Base-by-base conservation (phyloP, 257 asterid genomes). In the Ajuga chamaepitys region DNA sequence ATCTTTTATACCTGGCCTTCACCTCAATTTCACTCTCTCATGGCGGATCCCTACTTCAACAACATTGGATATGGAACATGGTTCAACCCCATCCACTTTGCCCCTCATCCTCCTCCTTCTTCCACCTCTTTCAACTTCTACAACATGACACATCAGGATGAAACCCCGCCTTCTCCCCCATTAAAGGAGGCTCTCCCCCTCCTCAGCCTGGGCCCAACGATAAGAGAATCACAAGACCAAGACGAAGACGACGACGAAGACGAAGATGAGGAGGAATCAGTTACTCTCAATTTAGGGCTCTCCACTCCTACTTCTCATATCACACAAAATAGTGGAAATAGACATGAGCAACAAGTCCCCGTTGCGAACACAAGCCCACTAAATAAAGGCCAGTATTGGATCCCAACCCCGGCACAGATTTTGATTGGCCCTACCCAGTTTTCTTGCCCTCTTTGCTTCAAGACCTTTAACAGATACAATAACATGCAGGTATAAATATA, bases 91-190 rank as follows among this genome's bases (percentile, higher is more conserved):
- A 80, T 75, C 63, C 74, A 2, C 79, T 21, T 20, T 64, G 22
- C 34, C 68, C n/a, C 25, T 21, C 52, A 60, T 2, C 22, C 78
- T 18, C 62, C 74, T 20, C 66, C 42, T 9, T 24, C 56, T 51
- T 25, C 68, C n/a, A 30, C 41, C 58, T 12, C 18, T 37, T 64
- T 71, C 71, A 71, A 80, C 70, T 44, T 61, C 20, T 42, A 65
- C 60, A 32, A 13, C 48, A 63, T 3, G 41, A 45, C 17, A n/a
- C n/a, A n/a, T n/a, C n/a, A n/a, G n/a, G n/a, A 58, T 16, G 70
- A 60, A 35, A 44, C 87, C 22, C 88, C 95, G 1, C 80, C 87
- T 42, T 87, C 96, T n/a, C 94, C 94, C 2, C 96, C 96, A 1
- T 62, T 70, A 7, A 85, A 63, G 64, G 88, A 88, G 79, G 86